phyloP scores from a whole-genome alignment of 2,329 filamentous ascomycete genomes.

The Alternaria alternata region DNA sequence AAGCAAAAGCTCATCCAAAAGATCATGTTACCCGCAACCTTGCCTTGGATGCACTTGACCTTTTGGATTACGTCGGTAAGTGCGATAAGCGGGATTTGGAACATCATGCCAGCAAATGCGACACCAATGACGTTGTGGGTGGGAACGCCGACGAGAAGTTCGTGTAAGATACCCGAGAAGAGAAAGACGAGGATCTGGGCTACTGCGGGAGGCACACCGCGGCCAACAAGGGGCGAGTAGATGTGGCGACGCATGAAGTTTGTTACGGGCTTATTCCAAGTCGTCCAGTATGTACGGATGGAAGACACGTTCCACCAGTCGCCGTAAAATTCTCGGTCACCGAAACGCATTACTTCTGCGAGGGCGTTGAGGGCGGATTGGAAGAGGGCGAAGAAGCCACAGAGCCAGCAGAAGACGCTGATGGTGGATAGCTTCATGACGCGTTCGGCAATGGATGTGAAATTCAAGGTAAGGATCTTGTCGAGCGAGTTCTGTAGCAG shows the following conservation, averaged over 20 bases:
- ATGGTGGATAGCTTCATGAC: slow-evolving; percentile 96
- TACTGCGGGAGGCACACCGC: slow-evolving; percentile 75
- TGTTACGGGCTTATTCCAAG: slow-evolving; percentile 98
- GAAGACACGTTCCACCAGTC: slow-evolving; percentile 94
- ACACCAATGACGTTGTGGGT: slow-evolving; percentile 95
- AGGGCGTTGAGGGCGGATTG: slow-evolving; percentile 91
- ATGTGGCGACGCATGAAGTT: slow-evolving; percentile 96
- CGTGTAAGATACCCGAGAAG: slow-evolving; percentile 87
- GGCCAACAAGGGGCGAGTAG: slow-evolving; percentile 84
- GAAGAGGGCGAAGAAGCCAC: slow-evolving; percentile 96
- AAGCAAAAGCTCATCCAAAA: slow-evolving; percentile 98
- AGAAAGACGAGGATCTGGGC: slow-evolving; percentile 87
- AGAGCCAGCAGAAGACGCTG: slow-evolving; percentile 94
- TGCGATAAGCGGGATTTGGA: slow-evolving; percentile 87
- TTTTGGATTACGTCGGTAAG: slow-evolving; percentile 82
- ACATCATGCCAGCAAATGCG: slow-evolving; percentile 91
- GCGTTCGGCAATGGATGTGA: slow-evolving; percentile 84
- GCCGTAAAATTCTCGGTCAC: slow-evolving; percentile 92
- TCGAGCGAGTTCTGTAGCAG: slow-evolving; percentile 88
- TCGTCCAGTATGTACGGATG: slow-evolving; percentile 89
- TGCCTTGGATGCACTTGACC: slow-evolving; percentile 76
- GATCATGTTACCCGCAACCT: slow-evolving; percentile 86
- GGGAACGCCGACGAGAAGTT: slow-evolving; percentile 89
- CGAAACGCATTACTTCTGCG: slow-evolving; percentile 88
- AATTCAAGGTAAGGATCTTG: slow-evolving; percentile 81